Evolutionary conservation across 2,329 filamentous ascomycete genomes (phyloP).

Genomic region (Endoconidiophora laricicola): DNA sequence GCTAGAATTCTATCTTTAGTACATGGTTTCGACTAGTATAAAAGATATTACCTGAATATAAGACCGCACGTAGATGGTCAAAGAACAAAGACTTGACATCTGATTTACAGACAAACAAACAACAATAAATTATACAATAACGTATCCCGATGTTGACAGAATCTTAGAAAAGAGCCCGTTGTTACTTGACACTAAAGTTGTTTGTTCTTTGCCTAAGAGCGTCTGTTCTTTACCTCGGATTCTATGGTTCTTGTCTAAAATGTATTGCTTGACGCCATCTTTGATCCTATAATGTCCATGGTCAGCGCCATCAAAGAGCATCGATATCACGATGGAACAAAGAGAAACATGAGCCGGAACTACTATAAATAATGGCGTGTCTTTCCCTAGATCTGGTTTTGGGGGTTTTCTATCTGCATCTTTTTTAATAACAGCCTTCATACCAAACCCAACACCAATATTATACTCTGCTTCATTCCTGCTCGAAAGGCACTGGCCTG

Average conservation of each 20-base stretch:
- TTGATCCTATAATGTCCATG: neutral
- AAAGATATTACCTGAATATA: too few species aligned
- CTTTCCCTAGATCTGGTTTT: neutral
- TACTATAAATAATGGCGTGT: neutral
- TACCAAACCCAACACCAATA: neutral
- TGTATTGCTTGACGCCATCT: neutral
- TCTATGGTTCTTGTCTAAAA: neutral
- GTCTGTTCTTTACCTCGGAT: neutral
- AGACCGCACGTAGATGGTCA: too few species aligned
- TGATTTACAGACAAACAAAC: too few species aligned
- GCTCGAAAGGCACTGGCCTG: neutral
- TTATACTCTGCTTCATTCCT: neutral
- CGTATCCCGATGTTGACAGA: too few species aligned
- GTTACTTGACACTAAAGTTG: neutral
- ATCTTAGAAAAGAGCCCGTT: too few species aligned
- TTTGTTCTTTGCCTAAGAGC: neutral
- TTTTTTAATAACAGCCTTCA: neutral
- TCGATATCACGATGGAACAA: neutral
- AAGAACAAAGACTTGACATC: too few species aligned
- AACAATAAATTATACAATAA: too few species aligned
- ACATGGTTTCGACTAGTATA: too few species aligned
- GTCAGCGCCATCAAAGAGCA: neutral
- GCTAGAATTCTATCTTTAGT: too few species aligned
- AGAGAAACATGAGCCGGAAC: neutral
- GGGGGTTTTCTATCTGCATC: neutral